Evolutionary conservation across 2,329 filamentous ascomycete genomes (phyloP).

Genomic region (Xylaria sp.): DNA sequence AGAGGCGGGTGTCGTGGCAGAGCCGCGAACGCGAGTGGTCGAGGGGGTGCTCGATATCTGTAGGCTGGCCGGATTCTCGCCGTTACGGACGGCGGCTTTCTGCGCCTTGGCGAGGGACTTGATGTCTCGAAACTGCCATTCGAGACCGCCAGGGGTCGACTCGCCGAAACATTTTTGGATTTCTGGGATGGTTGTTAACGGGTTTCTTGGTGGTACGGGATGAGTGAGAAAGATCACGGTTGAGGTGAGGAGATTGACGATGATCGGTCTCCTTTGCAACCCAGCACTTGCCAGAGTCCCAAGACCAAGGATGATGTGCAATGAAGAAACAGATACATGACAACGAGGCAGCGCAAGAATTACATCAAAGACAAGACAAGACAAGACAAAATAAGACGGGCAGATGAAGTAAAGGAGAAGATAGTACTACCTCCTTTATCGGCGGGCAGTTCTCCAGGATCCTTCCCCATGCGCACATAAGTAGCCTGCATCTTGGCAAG

Average conservation of each 20-base stretch:
- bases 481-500: constrained; percentile 34
- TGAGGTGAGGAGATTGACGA: no score
- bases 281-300: background rate
- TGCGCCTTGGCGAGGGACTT: constrained; percentile 49
- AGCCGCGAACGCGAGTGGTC: background rate
- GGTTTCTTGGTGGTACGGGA: background rate
- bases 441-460: constrained; percentile 33
- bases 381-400: constrained; percentile 4
- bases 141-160: constrained; percentile 52
- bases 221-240: background rate
- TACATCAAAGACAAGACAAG: constrained; percentile 1
- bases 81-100: constrained; percentile 39
- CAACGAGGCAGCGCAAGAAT: background rate
- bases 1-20: no score
- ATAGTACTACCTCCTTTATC: constrained; percentile 35
- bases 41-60: constrained; percentile 18
- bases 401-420: background rate
- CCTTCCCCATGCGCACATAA: constrained; percentile 28
- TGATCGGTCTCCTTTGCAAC: background rate
- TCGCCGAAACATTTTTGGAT: constrained; percentile 57
- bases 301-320: background rate
- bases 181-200: constrained; percentile 36
- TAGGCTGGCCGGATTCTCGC: constrained; percentile 43
- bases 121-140: constrained; percentile 55
- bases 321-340: background rate